These are phyloP conservation scores for Byssoonygena ceratinophila DNA, from an alignment of 2,329 filamentous ascomycete species.

Conservation along the genomic window DNA sequence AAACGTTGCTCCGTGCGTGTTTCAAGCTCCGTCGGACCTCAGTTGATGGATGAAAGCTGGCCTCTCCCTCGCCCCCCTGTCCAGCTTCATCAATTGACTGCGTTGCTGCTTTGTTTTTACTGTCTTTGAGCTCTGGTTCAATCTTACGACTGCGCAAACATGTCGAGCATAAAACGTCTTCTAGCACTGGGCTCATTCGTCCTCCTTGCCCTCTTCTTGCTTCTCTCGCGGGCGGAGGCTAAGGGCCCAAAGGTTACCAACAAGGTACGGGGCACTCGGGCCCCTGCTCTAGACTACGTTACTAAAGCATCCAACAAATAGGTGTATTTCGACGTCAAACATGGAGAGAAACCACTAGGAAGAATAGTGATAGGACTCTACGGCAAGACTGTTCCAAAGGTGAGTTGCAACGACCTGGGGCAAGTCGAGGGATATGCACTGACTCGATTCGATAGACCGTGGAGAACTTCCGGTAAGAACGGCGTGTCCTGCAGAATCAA, in stretches of 20 bases:
- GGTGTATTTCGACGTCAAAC: slow-evolving; percentile 57
- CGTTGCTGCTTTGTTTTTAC: not conserved
- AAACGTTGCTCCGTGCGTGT: slow-evolving; percentile 3
- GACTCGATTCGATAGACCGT: slow-evolving; percentile 40
- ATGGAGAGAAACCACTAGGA: slow-evolving; percentile 52
- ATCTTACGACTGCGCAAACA: slow-evolving; percentile 29
- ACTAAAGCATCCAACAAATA: slow-evolving; percentile 17
- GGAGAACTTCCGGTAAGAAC: slow-evolving; percentile 51
- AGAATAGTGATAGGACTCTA: slow-evolving; percentile 55
- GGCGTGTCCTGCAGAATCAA: not conserved
- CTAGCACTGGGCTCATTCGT: slow-evolving; percentile 64
- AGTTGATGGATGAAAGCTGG: slow-evolving; percentile 28
- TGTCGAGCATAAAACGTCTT: slow-evolving; percentile 65
- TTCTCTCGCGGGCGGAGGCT: slow-evolving; percentile 63
- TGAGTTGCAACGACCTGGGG: slow-evolving; percentile 22
- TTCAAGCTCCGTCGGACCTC: not conserved
- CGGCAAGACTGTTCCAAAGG: slow-evolving; percentile 57
- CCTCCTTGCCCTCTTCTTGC: slow-evolving; percentile 63
- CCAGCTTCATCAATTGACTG: not conserved
- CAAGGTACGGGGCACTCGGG: slow-evolving; percentile 51
- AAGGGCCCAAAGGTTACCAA: slow-evolving; percentile 92
- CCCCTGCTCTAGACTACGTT: not conserved
- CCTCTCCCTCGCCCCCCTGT: slow-evolving; percentile 15
- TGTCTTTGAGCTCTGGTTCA: not conserved
- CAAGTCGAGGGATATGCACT: not conserved